These are phyloP conservation scores for Monosporascus cannonballus DNA, from an alignment of 2,329 filamentous ascomycete species.

Conservation along the genomic window DNA sequence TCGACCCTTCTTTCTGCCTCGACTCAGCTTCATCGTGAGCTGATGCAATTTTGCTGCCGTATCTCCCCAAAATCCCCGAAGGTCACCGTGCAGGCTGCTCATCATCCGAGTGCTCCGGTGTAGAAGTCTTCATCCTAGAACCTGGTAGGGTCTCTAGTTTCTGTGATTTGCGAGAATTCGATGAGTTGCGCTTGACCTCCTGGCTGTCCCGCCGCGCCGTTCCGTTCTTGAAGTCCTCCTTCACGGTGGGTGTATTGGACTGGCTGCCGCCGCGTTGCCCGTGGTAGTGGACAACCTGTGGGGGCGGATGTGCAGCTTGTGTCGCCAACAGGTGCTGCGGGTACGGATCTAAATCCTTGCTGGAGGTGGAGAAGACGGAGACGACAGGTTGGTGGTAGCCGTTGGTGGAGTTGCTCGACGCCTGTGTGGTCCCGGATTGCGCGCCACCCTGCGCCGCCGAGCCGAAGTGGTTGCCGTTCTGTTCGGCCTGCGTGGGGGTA, in stretches of 20 bases:
- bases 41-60: too few relatives aligned
- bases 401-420: slow-evolving; percentile 39
- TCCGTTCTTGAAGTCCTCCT: slow-evolving; percentile 44
- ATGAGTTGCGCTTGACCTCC: slow-evolving; percentile 37
- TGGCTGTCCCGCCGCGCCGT: slow-evolving; percentile 43
- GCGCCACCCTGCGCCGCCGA: slow-evolving; percentile 6
- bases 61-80: too few relatives aligned
- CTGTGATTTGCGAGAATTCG: slow-evolving; percentile 25
- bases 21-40: too few relatives aligned
- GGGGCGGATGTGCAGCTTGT: slow-evolving; percentile 56
- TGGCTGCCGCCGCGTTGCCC: slow-evolving; percentile 63
- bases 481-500: slow-evolving; percentile 57
- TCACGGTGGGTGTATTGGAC: slow-evolving; percentile 55
- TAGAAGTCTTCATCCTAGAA: slow-evolving; percentile 27
- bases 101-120: slow-evolving; percentile 18
- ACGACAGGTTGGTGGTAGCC: slow-evolving; percentile 64
- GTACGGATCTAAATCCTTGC: slow-evolving; percentile 63
- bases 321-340: slow-evolving; percentile 59
- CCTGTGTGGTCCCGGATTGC: slow-evolving; percentile 37
- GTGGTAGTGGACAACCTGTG: slow-evolving; percentile 62
- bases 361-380: slow-evolving; percentile 65
- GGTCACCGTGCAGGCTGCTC: neutral
- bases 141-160: slow-evolving; percentile 35
- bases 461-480: slow-evolving; percentile 25
- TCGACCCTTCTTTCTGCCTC: too few relatives aligned